Evolutionary conservation across 345 rosid species (phyloP).

Genomic region (Linum usitatissimum): DNA sequence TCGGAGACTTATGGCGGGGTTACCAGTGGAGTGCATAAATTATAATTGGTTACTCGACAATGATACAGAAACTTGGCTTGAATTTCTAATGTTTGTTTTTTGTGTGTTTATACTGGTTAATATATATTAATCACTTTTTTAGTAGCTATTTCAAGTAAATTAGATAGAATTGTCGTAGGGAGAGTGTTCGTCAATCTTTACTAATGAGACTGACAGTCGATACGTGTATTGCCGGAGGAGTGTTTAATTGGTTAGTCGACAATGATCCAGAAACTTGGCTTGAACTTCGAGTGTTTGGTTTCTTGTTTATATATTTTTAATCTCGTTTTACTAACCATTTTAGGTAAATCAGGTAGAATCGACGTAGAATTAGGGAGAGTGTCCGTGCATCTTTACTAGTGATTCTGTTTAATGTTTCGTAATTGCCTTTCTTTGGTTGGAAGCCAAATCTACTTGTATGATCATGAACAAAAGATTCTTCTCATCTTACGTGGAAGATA

Average conservation of each 20-base stretch:
- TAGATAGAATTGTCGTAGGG: neutral
- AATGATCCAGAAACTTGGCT: neutral
- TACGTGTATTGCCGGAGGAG: neutral
- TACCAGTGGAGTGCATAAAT: neutral
- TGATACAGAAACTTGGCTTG: neutral
- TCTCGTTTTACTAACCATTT: neutral
- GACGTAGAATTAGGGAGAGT: neutral
- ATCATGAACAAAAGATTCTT: neutral
- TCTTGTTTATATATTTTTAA: no score
- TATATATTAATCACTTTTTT: neutral
- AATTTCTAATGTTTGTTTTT: neutral
- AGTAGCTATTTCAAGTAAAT: neutral
- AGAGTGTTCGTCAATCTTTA: neutral
- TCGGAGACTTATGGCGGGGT: neutral
- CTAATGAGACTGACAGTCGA: neutral
- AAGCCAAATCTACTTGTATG: neutral
- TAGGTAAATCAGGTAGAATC: neutral
- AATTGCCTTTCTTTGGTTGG: neutral
- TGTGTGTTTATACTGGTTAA: no score
- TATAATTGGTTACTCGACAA: neutral
- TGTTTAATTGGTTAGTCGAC: neutral
- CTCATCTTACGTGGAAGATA: neutral
- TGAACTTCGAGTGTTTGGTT: neutral
- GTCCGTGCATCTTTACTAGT: neutral
- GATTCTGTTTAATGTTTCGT: neutral